phyloP scores from a whole-genome alignment of 495 filamentous ascomycete species.

The Penicillium pulvis region DNA sequence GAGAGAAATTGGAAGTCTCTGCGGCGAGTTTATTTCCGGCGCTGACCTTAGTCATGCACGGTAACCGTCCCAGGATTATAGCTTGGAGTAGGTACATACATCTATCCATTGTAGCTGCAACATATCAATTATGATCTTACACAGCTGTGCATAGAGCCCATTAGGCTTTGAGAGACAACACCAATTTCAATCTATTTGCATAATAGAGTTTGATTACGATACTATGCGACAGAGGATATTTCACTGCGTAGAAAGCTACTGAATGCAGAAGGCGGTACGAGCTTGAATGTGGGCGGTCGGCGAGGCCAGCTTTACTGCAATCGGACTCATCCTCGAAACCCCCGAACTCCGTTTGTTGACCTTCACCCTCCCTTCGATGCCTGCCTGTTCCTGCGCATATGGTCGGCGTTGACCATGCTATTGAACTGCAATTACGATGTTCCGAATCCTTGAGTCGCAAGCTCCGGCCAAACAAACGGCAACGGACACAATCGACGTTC shows the following conservation, averaged over 20 bases:
- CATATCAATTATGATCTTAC: background rate
- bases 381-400: conserved; percentile 27
- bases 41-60: conserved; percentile 11
- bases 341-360: conserved; percentile 8
- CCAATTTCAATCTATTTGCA: background rate
- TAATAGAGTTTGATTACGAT: background rate
- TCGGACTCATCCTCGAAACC: conserved; percentile 10
- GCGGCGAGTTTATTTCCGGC: conserved; percentile 23
- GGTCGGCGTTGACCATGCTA: conserved; percentile 50
- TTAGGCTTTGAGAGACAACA: background rate
- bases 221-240: background rate
- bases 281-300: conserved; percentile 21
- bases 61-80: background rate
- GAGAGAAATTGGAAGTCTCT: conserved; percentile 21
- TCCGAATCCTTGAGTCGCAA: conserved; percentile 81
- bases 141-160: background rate
- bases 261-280: conserved; percentile 8
- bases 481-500: conserved; percentile 85
- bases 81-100: background rate
- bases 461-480: conserved; percentile 95
- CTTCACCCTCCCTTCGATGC: conserved; percentile 31
- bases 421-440: conserved; percentile 61
- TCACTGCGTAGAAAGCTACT: background rate
- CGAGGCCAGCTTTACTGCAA: conserved; percentile 30
- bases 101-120: background rate